Evolutionary conservation across 768 basidiomycete genomes (phyloP).

Genomic region (Termitomyces heimii): DNA sequence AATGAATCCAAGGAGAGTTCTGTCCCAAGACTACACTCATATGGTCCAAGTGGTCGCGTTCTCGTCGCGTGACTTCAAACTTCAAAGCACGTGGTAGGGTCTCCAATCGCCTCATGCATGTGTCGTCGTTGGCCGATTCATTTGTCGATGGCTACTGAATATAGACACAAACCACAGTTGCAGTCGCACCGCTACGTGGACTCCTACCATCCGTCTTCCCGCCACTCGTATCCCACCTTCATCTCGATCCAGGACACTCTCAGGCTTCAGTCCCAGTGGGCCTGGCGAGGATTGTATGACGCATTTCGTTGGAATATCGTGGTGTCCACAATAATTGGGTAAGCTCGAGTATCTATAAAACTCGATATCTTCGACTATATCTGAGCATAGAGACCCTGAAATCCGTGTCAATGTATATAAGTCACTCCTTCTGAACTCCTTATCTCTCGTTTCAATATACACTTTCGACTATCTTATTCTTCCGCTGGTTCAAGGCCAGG

Average conservation of each 20-base stretch:
- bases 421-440: constrained; percentile 63
- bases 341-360: not conserved
- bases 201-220: constrained; percentile 31
- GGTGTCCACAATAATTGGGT: constrained; percentile 53
- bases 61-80: constrained; percentile 7
- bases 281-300: constrained; percentile 56
- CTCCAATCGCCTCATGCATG: constrained; percentile 15
- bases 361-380: not conserved
- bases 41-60: not conserved
- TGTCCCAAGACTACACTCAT: no score
- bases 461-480: constrained; percentile 68
- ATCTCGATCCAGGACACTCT: constrained; percentile 57
- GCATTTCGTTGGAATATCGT: constrained; percentile 71
- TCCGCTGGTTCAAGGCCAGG: constrained; percentile 57
- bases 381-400: constrained; percentile 56
- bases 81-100: constrained; percentile 19
- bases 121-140: not conserved
- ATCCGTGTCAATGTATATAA: constrained; percentile 72
- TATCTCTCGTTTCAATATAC: constrained; percentile 70
- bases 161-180: constrained; percentile 15
- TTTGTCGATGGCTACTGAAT: constrained; percentile 8
- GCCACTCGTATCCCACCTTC: constrained; percentile 63
- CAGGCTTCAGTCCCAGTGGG: constrained; percentile 54
- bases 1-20: no score
- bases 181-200: constrained; percentile 17